A percentile compares a stretch with the other conserved stretches of the same genome.
Conservation (phyloP, 179 eudicot genomes). For the Corrigiola litoralis region DNA sequence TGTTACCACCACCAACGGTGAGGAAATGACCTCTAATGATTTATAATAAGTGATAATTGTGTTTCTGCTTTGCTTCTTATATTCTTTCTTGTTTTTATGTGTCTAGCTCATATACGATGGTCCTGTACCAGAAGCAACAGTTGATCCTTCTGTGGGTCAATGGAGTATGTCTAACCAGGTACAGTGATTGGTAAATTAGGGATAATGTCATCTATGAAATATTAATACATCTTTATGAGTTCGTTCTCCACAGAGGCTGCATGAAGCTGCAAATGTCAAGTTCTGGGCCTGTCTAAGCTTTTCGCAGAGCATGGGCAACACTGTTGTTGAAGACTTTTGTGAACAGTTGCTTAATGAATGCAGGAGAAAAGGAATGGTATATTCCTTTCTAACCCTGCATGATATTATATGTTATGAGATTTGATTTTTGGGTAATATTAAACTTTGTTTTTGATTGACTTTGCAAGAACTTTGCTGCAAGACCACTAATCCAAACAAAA, state of each 20-base stretch:
- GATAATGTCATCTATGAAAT: background rate
- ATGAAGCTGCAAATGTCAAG: slow-evolving; percentile 1
- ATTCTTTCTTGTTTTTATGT: background rate
- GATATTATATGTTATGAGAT: too few species aligned
- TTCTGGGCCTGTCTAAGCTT: slow-evolving; percentile 19
- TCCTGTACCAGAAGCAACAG: background rate
- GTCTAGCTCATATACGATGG: slow-evolving; percentile 6
- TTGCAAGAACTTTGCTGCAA: slow-evolving; percentile 2
- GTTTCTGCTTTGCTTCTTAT: background rate
- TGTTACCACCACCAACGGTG: slow-evolving; percentile 20
- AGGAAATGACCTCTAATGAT: background rate
- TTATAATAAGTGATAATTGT: too few species aligned
- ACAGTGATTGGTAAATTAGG: background rate
- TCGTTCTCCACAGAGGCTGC: slow-evolving; percentile 1
- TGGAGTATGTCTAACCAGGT: slow-evolving; percentile 15
- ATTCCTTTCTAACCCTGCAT: background rate
- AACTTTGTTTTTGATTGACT: slow-evolving; percentile 1
- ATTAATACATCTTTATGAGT: background rate
- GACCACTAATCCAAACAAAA: background rate
- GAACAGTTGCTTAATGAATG: background rate
- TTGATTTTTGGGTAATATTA: background rate
- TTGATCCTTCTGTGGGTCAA: slow-evolving; percentile 8
- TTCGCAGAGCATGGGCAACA: background rate
- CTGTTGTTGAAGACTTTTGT: background rate
- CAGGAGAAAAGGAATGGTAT: slow-evolving; percentile 18